Evolutionary conservation across 495 filamentous ascomycete genomes (phyloP).

Genomic region (Penicillium longicatenatum): DNA sequence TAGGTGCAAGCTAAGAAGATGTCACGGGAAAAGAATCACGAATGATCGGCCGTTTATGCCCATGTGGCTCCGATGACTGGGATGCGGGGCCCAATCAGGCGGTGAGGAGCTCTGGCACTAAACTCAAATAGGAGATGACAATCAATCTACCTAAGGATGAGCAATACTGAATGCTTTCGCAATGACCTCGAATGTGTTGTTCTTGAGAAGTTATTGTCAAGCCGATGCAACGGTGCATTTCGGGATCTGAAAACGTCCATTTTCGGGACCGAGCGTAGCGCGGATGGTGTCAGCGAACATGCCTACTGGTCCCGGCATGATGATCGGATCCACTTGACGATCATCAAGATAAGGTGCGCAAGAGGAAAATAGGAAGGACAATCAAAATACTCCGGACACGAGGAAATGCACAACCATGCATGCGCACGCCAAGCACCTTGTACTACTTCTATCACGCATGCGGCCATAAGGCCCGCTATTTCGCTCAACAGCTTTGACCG

Average conservation of each 20-base stretch:
- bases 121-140: background rate
- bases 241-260: background rate
- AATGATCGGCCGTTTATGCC: background rate
- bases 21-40: background rate
- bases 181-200: background rate
- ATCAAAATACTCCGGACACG: background rate
- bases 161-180: background rate
- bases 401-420: background rate
- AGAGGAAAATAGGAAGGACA: background rate
- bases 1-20: background rate
- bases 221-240: background rate
- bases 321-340: background rate
- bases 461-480: background rate
- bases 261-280: background rate
- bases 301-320: background rate
- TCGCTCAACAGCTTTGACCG: background rate
- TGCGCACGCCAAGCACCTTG: background rate
- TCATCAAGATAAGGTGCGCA: background rate
- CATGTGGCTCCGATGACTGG: background rate
- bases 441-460: background rate
- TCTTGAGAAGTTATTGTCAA: background rate
- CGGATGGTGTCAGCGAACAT: background rate
- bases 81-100: background rate
- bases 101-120: background rate
- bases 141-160: no score